Conservation (phyloP, 2,329 filamentous ascomycete species). For the Cryphonectria nitschkei region DNA sequence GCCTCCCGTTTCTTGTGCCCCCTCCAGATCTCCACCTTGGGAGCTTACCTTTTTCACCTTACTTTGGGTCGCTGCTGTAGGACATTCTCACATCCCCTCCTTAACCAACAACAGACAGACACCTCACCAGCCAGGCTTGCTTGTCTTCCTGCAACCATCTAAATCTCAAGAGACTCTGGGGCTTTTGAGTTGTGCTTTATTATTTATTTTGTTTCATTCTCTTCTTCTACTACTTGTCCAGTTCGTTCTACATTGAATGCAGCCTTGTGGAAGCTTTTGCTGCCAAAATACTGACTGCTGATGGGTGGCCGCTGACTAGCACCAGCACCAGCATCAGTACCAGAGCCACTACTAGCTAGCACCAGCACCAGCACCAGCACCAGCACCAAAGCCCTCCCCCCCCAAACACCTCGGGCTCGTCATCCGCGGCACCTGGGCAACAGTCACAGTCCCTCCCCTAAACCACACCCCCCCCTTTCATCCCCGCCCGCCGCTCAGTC, state of each 20-base stretch:
- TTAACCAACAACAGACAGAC: background rate
- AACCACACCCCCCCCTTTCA: background rate
- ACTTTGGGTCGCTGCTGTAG: background rate
- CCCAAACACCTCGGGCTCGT: background rate
- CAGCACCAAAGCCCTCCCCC: background rate
- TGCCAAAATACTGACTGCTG: background rate
- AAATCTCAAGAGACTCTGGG: background rate
- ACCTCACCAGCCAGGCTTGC: background rate
- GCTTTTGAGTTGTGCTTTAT: background rate
- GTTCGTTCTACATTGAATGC: background rate
- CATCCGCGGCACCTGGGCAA: background rate
- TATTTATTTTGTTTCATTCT: background rate
- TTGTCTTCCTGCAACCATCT: background rate
- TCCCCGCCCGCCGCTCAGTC: background rate
- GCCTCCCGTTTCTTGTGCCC: background rate
- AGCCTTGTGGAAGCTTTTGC: background rate
- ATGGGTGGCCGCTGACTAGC: background rate
- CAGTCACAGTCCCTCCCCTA: background rate
- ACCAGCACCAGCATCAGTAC: background rate
- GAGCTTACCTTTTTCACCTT: slow-evolving; percentile 5
- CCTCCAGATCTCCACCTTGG: slow-evolving; percentile 2
- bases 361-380: background rate
- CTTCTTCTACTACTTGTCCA: background rate
- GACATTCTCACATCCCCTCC: background rate
- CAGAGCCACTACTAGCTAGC: background rate